These are phyloP conservation scores for Uncinocarpus reesii DNA, from an alignment of 2,329 filamentous ascomycete genomes.

Conservation along the genomic window DNA sequence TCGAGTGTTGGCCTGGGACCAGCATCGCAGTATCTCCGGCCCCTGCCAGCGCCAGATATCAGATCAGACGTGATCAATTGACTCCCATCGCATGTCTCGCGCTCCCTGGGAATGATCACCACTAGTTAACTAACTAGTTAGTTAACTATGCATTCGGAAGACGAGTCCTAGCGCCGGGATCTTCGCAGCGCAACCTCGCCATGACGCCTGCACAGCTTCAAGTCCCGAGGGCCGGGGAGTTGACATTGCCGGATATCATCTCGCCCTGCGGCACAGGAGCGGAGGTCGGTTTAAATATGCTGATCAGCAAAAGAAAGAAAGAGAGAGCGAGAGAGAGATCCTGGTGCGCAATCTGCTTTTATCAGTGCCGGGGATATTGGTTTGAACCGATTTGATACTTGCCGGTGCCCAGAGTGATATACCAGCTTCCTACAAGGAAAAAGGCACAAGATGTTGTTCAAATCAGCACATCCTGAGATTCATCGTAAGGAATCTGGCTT, in stretches of 20 bases:
- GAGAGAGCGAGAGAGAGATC: no score
- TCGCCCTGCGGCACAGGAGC: neutral
- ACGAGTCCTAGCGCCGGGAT: neutral
- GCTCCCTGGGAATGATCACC: no score
- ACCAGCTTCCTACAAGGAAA: neutral
- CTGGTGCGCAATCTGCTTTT: no score
- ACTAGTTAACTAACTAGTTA: no score
- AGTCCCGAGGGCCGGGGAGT: slow-evolving; percentile 3
- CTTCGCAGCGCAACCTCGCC: neutral
- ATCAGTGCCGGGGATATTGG: neutral
- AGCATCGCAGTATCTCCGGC: no score
- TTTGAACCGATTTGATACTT: neutral
- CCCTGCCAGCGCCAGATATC: no score
- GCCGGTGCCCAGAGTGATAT: neutral
- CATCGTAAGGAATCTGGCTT: slow-evolving; percentile 2
- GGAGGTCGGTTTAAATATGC: no score
- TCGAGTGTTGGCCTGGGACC: no score
- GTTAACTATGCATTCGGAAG: neutral
- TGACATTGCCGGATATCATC: neutral
- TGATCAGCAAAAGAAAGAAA: no score
- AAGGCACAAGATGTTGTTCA: slow-evolving; percentile 8
- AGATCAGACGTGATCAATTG: no score
- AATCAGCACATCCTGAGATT: slow-evolving; percentile 7
- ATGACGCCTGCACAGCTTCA: neutral
- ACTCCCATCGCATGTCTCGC: no score